Evolutionary conservation across 2,329 filamentous ascomycete genomes (phyloP), one percentile per base, ranked within the genome.

Genomic region (Trichoderma lentiforme): DNA sequence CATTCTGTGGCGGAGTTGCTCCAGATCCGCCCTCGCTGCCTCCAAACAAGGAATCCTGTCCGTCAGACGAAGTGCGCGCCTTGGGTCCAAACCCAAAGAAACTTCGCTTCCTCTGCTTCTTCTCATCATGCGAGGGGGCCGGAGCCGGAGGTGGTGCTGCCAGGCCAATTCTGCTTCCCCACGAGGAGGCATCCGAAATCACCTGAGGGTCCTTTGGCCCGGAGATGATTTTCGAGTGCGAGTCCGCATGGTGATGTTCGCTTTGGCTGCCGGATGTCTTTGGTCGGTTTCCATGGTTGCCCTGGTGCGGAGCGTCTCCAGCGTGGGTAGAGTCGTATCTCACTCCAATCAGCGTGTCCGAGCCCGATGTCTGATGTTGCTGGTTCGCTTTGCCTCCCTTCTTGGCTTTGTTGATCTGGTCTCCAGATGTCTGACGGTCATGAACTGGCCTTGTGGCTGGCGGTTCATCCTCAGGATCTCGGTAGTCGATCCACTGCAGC

Each of bases 401-500:
- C 72, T 78, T 82, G n/a, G 71, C 57, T 73, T 78, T 81, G 21
- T 15, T 82, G 78, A 65, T 80, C 79, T 34, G 76, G 76, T 34
- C 77, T 15, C 75, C 78, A 28, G 83, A 83, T 15, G 78, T 77
- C 47, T 81, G 83, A 14, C 83, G 81, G 57, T 85, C 85, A 12
- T 85, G 83, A 26, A 75, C 71, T 75, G 34, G 80, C 78, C 74
- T 82, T 76, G 74, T 65, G 28, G 62, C 71, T 9, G 74, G 75
- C 43, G 75, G 68, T 66, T 83, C 83, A 47, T 92, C 86, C 18
- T 88, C 85, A 2, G 86, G 84, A 53, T 92, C 90, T 66, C 86
- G 87, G 77, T 89, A 91, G 77, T 98, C 94, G 53, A 97, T 95
- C 86, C 97, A 97, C 75, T 93, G 92, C 73, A 98, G 84, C 53